These are phyloP conservation scores for Fragosphaeria purpurea DNA, from an alignment of 2,329 filamentous ascomycete genomes.

Conservation along the genomic window DNA sequence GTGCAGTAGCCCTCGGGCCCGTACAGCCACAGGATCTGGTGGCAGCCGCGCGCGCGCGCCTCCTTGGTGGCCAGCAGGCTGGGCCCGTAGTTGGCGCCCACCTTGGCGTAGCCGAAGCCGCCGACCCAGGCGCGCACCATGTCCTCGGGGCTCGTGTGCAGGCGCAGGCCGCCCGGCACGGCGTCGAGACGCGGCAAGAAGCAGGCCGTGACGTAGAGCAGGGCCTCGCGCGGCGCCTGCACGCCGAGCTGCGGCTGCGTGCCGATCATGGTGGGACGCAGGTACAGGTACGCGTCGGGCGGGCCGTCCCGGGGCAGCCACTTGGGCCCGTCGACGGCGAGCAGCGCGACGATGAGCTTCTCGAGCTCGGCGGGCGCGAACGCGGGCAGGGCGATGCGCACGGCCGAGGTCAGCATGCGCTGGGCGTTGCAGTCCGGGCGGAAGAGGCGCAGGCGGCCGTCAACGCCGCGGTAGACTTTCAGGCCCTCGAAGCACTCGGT, in stretches of 20 bases:
- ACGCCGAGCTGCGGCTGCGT: constrained; percentile 74
- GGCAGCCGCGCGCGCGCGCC: constrained; percentile 62
- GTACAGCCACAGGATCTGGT: constrained; percentile 93
- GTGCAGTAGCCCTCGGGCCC: constrained; percentile 69
- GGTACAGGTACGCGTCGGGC: constrained; percentile 66
- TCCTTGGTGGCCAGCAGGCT: constrained; percentile 68
- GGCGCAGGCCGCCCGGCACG: constrained; percentile 50
- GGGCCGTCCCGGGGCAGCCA: constrained; percentile 58
- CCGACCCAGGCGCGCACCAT: constrained; percentile 88
- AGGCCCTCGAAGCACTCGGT: constrained; percentile 84
- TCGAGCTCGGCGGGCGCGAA: constrained; percentile 65
- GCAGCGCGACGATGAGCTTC: constrained; percentile 61
- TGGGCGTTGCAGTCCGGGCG: constrained; percentile 63
- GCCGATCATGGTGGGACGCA: constrained; percentile 80
- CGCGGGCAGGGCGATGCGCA: constrained; percentile 61
- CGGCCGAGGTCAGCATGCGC: constrained; percentile 50
- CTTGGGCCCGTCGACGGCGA: constrained; percentile 61
- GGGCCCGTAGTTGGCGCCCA: constrained; percentile 90
- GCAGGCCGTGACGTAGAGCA: constrained; percentile 71
- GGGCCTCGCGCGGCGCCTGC: constrained; percentile 67
- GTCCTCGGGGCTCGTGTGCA: constrained; percentile 71
- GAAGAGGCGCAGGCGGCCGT: constrained; percentile 67
- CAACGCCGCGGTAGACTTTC: constrained; percentile 71
- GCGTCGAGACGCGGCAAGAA: constrained; percentile 50
- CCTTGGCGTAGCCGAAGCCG: constrained; percentile 84